phyloP scores from a whole-genome alignment of 768 basidiomycete genomes.

The Clavaria fumosa region DNA sequence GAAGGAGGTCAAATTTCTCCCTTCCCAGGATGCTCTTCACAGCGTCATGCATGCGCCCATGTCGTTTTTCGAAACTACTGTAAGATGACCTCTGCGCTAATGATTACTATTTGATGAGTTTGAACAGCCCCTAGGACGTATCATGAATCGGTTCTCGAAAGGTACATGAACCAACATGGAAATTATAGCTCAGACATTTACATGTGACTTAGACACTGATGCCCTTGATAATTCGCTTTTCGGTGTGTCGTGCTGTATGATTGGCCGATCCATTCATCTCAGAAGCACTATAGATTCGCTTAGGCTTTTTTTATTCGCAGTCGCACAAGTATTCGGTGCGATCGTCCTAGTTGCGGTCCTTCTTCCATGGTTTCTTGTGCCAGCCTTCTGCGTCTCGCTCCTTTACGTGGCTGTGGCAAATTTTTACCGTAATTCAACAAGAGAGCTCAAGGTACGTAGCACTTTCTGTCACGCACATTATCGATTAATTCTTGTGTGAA shows the following conservation, averaged over 20 bases:
- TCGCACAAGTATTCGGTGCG: conserved; percentile 54
- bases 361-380: conserved; percentile 75
- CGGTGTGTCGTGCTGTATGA: conserved; percentile 19
- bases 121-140: conserved; percentile 58
- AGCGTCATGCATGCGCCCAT: conserved; percentile 76
- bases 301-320: conserved; percentile 53
- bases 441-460: conserved; percentile 86
- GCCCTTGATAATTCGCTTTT: conserved; percentile 64
- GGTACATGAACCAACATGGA: too few relatives aligned
- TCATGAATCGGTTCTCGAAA: conserved; percentile 85
- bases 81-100: conserved; percentile 16
- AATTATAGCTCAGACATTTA: too few relatives aligned
- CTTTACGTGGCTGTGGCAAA: conserved; percentile 56
- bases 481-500: conserved; percentile 39
- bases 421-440: conserved; percentile 76
- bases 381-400: conserved; percentile 39
- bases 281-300: conserved; percentile 35
- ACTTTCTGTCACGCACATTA: too few relatives aligned
- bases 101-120: conserved; percentile 8
- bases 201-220: conserved; percentile 42
- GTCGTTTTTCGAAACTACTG: conserved; percentile 82
- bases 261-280: neutral
- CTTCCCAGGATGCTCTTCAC: conserved; percentile 37
- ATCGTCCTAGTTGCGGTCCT: conserved; percentile 66
- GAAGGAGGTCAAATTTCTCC: neutral